These are phyloP conservation scores for Cyclostephanos tholiformis DNA, from an alignment of 108 stramenopile species.

Conservation along the genomic window DNA sequence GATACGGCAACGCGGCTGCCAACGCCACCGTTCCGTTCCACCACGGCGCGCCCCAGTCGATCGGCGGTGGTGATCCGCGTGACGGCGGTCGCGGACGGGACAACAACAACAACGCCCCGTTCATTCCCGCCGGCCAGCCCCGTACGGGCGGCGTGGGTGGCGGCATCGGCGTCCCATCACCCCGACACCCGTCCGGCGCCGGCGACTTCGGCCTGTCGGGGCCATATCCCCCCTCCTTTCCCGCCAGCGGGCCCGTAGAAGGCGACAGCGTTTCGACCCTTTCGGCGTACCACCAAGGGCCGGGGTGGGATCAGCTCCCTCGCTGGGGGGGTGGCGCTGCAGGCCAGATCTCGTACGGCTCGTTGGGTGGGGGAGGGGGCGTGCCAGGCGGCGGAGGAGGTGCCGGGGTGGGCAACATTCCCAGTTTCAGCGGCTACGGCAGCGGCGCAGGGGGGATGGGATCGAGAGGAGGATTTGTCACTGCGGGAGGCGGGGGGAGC, in stretches of 20 bases:
- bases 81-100: not conserved
- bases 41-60: not conserved
- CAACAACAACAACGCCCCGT: not conserved
- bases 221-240: slow-evolving; percentile 31
- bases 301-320: slow-evolving; percentile 36
- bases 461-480: not conserved
- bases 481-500: not conserved
- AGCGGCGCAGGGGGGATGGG: slow-evolving; percentile 5
- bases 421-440: not conserved
- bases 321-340: slow-evolving; percentile 30
- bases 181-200: not conserved
- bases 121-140: slow-evolving; percentile 5
- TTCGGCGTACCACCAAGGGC: slow-evolving; percentile 27
- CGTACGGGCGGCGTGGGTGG: not conserved
- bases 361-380: slow-evolving; percentile 1
- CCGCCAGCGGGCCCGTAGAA: slow-evolving; percentile 11
- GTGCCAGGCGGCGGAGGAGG: slow-evolving; percentile 9
- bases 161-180: not conserved
- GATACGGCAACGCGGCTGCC: not conserved
- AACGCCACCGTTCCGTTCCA: not conserved
- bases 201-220: slow-evolving; percentile 19
- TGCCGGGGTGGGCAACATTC: not conserved
- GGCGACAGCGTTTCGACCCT: not conserved
- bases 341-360: slow-evolving; percentile 16
- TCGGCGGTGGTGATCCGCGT: not conserved